Percentiles rank a stretch among this genome's conserved stretches.
Conservation (phyloP, 148 eudicot species). For the Rhododendron henanense region DNA sequence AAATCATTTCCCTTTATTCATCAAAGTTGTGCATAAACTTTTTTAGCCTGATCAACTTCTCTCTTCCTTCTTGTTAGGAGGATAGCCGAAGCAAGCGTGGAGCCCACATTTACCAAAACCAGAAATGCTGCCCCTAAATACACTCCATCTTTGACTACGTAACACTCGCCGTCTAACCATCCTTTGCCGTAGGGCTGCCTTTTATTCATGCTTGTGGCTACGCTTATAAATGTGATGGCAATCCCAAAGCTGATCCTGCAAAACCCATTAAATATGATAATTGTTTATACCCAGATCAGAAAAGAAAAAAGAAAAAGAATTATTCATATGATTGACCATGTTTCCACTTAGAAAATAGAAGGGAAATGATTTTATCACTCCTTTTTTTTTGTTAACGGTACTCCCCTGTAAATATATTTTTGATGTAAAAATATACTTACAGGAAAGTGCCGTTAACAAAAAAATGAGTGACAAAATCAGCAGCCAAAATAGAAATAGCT, state of each 20-base stretch:
- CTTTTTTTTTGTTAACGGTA: no score
- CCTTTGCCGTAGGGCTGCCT: slow-evolving; percentile 61
- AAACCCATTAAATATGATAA: neutral
- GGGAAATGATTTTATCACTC: no score
- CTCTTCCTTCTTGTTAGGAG: slow-evolving; percentile 18
- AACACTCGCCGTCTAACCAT: slow-evolving; percentile 74
- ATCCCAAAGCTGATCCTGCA: slow-evolving; percentile 60
- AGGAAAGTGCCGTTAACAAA: no score
- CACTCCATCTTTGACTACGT: slow-evolving; percentile 61
- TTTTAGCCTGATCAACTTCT: slow-evolving; percentile 15
- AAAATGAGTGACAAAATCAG: no score
- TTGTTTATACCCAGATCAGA: neutral
- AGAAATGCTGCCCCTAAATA: slow-evolving; percentile 47
- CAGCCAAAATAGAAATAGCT: neutral
- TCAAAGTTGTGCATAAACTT: slow-evolving; percentile 20
- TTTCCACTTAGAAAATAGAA: neutral
- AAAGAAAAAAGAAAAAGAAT: neutral
- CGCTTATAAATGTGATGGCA: slow-evolving; percentile 24
- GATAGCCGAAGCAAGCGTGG: slow-evolving; percentile 24
- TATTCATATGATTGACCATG: neutral
- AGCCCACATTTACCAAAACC: slow-evolving; percentile 37
- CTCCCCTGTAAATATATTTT: no score
- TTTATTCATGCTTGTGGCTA: slow-evolving; percentile 62
- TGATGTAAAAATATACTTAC: no score
- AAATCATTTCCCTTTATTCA: neutral